Conservation (phyloP, 208 protist genomes). For the Acanthamoeba lenticulata region DNA sequence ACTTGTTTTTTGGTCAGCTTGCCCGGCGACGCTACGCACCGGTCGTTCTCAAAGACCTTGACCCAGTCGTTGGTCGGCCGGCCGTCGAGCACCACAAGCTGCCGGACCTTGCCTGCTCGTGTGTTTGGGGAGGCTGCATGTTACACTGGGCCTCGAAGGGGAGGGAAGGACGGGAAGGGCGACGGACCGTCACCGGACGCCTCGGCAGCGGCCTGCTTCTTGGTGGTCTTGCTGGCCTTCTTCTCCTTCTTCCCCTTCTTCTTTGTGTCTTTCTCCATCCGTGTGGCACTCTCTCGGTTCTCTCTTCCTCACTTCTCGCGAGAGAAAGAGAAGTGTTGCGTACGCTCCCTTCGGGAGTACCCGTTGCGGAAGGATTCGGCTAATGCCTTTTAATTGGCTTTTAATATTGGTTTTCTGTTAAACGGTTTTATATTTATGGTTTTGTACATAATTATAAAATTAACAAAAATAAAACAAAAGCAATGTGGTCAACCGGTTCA, state of each 20-base stretch:
- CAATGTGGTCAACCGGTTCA: too few relatives aligned
- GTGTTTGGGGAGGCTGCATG: neutral
- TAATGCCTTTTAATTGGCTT: too few relatives aligned
- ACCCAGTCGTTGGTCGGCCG: neutral
- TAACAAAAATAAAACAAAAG: too few relatives aligned
- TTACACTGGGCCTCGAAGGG: neutral
- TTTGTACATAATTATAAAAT: too few relatives aligned
- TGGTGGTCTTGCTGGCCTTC: neutral
- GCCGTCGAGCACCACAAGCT: slow-evolving; percentile 35
- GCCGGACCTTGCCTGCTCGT: neutral
- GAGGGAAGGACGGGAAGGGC: neutral
- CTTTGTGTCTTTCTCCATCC: neutral
- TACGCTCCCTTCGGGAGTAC: too few relatives aligned
- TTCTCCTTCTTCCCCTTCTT: neutral
- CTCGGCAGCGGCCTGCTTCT: neutral
- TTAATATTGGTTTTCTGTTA: too few relatives aligned
- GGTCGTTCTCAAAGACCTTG: slow-evolving; percentile 28
- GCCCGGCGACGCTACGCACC: neutral
- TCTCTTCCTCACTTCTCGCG: too few relatives aligned
- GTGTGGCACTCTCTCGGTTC: too few relatives aligned
- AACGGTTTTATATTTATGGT: too few relatives aligned
- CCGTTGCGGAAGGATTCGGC: too few relatives aligned
- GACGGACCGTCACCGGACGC: neutral
- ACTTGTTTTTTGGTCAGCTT: neutral
- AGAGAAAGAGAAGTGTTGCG: too few relatives aligned